Base-by-base conservation (phyloP, 2,329 filamentous ascomycete genomes). In the Exserohilum rostratum region DNA sequence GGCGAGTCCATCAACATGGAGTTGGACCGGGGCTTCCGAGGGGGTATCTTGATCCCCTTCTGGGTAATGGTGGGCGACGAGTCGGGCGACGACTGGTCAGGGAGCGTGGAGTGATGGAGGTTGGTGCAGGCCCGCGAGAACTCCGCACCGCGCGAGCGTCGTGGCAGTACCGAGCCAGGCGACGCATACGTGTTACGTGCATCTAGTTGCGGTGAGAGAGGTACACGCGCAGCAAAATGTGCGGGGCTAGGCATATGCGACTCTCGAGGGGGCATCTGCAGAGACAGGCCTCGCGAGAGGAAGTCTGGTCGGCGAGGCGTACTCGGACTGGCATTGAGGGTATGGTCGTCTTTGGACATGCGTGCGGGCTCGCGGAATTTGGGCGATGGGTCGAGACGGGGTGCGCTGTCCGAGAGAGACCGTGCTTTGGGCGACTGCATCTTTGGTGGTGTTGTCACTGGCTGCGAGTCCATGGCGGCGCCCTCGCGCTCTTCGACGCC, bases 71-170 rank as follows among this genome's bases (percentile, higher is more conserved):
- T 93, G 0, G 95, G 95, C 0, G 93, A 97, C 0, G 91, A 95
- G 73, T 96, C 92, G 3, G 93, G 92, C 5, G 90, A 95, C 0
- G 90, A 90, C 72, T 89, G 86, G 65, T 96, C 91, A 51, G 93
- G 93, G 7, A 98, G 84, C 0, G 90, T 98, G 13, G 93, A 97
- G 76, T 98, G 95, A 77, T 98, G 95, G 18, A 99, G 82, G 71
- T 93, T 96, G 10, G 93, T 97, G 58, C 91, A 95, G 10, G 93
- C 93, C 64, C 93, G 85, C 35, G 93, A 93, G 75, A 96, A 98
- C 77, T 98, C 93, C 57, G 97, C 82, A 38, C 93, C 93, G 51
- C 93, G 86, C 27, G 93, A 97, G 57, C 93, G 88, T 61, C 93
- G 87, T 15, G 93, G 93, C 6, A 98, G 83, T 42, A 96, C 90